phyloP scores from a whole-genome alignment of 1,284 basidiomycete species.

The Taiwanofungus camphoratus region DNA sequence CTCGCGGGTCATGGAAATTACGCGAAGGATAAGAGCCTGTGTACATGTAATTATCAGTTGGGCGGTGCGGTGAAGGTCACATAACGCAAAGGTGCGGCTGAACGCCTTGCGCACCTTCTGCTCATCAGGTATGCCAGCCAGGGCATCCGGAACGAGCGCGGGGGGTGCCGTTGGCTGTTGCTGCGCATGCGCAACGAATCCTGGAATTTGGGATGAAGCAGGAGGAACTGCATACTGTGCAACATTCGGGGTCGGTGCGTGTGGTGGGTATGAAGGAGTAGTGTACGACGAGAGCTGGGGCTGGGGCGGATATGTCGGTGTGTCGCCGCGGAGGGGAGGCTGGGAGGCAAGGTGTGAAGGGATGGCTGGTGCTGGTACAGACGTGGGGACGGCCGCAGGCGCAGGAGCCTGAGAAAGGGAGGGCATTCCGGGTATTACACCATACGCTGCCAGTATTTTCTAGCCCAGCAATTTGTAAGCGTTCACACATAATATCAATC shows the following conservation, averaged over 20 bases:
- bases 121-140: constrained; percentile 60
- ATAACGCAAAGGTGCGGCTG: constrained; percentile 1
- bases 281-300: constrained; percentile 13
- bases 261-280: constrained; percentile 9
- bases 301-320: constrained; percentile 28
- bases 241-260: constrained; percentile 13
- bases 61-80: too few species aligned
- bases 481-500: neutral
- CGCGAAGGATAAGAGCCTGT: constrained; percentile 61
- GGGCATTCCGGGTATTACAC: constrained; percentile 13
- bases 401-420: constrained; percentile 17
- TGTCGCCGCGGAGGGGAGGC: constrained; percentile 18
- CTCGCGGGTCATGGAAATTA: constrained; percentile 65
- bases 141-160: constrained; percentile 37
- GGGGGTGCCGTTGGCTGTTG: constrained; percentile 11
- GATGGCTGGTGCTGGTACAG: constrained; percentile 22
- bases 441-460: constrained; percentile 21
- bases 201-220: constrained; percentile 4
- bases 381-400: constrained; percentile 20
- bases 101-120: constrained; percentile 57
- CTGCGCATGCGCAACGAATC: constrained; percentile 13
- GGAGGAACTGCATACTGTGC: constrained; percentile 9
- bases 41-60: constrained; percentile 3
- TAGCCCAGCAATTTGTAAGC: constrained; percentile 3
- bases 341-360: constrained; percentile 38